phyloP scores from a whole-genome alignment of 2,329 filamentous ascomycete genomes.

The Xylaria polymorpha region DNA sequence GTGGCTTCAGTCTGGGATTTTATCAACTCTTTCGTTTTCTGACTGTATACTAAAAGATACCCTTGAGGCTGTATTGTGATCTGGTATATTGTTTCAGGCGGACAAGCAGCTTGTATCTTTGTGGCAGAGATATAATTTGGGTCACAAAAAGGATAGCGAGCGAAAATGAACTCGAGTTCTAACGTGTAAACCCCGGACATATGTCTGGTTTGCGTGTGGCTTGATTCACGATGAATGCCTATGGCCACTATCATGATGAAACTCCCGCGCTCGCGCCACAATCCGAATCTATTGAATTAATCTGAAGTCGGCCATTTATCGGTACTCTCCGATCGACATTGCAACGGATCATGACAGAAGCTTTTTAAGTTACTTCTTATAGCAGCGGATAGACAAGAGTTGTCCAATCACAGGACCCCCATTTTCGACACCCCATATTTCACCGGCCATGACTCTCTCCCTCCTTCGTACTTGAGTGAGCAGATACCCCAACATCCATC shows the following conservation, averaged over 20 bases:
- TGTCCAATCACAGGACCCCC: conserved; percentile 20
- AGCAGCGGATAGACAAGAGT: background rate
- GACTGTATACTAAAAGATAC: conserved; percentile 36
- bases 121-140: background rate
- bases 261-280: background rate
- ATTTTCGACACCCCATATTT: background rate
- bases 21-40: conserved; percentile 25
- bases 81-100: conserved; percentile 1
- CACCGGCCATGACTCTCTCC: conserved; percentile 3
- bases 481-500: conserved; percentile 1
- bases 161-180: background rate
- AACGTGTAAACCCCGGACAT: background rate
- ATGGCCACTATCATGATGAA: background rate
- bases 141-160: conserved; percentile 1
- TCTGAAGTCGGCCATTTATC: background rate
- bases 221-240: background rate
- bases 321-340: background rate
- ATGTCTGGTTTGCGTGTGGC: background rate
- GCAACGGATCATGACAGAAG: background rate
- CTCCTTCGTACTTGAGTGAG: background rate
- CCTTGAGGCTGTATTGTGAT: conserved; percentile 18
- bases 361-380: conserved; percentile 12
- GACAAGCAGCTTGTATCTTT: conserved; percentile 8
- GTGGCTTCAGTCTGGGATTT: conserved; percentile 29
- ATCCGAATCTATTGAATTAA: background rate